Evolutionary conservation across 176 grass and related monocot genomes (phyloP).

Genomic region (Otatea glauca): DNA sequence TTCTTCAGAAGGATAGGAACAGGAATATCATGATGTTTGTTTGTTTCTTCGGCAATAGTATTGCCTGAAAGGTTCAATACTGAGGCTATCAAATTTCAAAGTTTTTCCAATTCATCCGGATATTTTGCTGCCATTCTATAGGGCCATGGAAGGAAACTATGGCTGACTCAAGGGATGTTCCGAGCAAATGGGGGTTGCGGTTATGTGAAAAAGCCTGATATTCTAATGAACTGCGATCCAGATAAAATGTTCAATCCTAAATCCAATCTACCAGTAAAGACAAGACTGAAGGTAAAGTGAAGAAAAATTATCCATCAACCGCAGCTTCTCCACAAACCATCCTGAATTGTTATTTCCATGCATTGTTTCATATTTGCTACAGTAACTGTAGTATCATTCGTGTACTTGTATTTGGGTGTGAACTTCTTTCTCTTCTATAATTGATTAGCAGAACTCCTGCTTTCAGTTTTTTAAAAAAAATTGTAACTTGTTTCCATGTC

Average conservation of each 20-base stretch:
- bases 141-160: conserved; percentile 79
- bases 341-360: not conserved
- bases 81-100: not conserved
- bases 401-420: too few species aligned
- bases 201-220: conserved; percentile 86
- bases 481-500: not conserved
- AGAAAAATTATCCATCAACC: not conserved
- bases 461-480: too few species aligned
- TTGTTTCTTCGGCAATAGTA: not conserved
- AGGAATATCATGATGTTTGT: not conserved
- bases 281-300: conserved; percentile 58
- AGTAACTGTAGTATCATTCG: not conserved
- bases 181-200: conserved; percentile 86
- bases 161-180: conserved; percentile 88
- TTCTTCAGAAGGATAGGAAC: not conserved
- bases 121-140: not conserved
- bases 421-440: too few species aligned
- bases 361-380: not conserved
- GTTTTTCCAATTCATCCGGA: not conserved
- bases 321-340: not conserved
- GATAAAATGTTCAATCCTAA: conserved; percentile 58
- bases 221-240: conserved; percentile 46
- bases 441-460: too few species aligned
- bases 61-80: not conserved
- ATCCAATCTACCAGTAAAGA: conserved; percentile 52